Conservation (phyloP, 164 flowering plant genomes). For the Macadamia tetraphylla region DNA sequence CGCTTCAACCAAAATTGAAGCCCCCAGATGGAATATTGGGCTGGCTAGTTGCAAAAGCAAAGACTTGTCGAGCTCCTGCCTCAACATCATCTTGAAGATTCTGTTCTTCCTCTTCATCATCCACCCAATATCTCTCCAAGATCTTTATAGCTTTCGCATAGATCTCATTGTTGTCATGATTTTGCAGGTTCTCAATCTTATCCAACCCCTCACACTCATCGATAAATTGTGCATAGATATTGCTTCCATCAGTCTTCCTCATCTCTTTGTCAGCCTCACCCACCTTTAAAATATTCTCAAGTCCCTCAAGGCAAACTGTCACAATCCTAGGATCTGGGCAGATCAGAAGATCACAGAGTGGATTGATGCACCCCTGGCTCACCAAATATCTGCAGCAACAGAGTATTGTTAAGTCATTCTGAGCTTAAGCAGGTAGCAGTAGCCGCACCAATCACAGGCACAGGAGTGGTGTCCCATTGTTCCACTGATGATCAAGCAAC, state of each 20-base stretch:
- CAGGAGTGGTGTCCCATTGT: background rate
- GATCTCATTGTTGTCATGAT: conserved; percentile 68
- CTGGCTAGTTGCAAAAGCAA: conserved; percentile 39
- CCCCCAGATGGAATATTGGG: conserved; percentile 48
- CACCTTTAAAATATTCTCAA: conserved; percentile 8
- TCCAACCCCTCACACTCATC: conserved; percentile 31
- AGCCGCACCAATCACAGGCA: background rate
- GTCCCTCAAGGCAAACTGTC: conserved; percentile 4
- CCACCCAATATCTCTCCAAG: conserved; percentile 69
- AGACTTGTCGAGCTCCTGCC: conserved; percentile 34
- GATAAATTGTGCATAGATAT: conserved; percentile 3
- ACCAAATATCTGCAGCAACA: conserved; percentile 8
- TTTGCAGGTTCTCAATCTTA: conserved; percentile 62
- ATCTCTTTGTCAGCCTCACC: conserved; percentile 6
- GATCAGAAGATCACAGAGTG: conserved; percentile 8
- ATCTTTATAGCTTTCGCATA: conserved; percentile 70
- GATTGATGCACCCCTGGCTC: conserved; percentile 6
- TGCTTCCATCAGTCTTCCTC: conserved; percentile 4
- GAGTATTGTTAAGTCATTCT: background rate
- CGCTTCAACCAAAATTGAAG: conserved; percentile 47
- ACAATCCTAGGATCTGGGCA: conserved; percentile 7
- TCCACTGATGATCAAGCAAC: background rate
- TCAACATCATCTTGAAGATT: conserved; percentile 26
- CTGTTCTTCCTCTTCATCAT: conserved; percentile 57
- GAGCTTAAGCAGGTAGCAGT: background rate